Evolutionary conservation across 2,329 filamentous ascomycete genomes (phyloP), one percentile per base, ranked within the genome.

Genomic region (Fusarium penzigii): DNA sequence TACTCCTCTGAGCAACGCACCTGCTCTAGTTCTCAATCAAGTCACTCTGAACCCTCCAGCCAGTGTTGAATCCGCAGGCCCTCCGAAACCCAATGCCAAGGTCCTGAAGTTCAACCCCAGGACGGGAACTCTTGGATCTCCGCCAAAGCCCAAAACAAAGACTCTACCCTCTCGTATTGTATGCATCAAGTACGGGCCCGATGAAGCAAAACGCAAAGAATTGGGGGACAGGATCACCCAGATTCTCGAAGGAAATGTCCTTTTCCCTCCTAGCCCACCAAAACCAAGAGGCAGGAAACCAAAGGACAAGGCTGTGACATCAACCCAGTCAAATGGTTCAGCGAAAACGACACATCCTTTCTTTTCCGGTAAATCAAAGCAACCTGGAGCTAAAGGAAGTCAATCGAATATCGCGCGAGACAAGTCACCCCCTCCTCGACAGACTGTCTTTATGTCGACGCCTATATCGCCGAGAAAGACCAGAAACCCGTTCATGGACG

Each of bases 71-170:
- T 42, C 58, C 32, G 32, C 52, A 14, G 52, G 62, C 17, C 42
- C 48, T 8, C 51, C 57, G 17, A 3, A 50, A 11, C 76, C 74
- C 46, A 71, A 76, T 1, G 76, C 72, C 41, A 85, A 80, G 56
- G 58, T 86, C 1, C 67, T 86, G 17, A 78, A 73, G 54, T 76
- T 85, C 60, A 85, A 87, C 55, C 75, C 76, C 1, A 81, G 78
- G 54, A 86, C 83, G 2, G 83, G 84, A 6, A 87, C 83, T 2
- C 78, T 86, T 45, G 82, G 83, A 5, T 83, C 83, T 5, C 82
- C 85, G 0, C 84, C 84, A 1, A 81, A 77, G 44, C 72, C 76
- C 4, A 88, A 84, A 59, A 63, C 65, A 2, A 65, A 57, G 20
- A 52, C 17, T 6, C 55, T 48, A 14, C 73, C 74, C 39, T 66